Conservation (phyloP, 768 basidiomycete species). For the Hygrocybe coccinea region DNA sequence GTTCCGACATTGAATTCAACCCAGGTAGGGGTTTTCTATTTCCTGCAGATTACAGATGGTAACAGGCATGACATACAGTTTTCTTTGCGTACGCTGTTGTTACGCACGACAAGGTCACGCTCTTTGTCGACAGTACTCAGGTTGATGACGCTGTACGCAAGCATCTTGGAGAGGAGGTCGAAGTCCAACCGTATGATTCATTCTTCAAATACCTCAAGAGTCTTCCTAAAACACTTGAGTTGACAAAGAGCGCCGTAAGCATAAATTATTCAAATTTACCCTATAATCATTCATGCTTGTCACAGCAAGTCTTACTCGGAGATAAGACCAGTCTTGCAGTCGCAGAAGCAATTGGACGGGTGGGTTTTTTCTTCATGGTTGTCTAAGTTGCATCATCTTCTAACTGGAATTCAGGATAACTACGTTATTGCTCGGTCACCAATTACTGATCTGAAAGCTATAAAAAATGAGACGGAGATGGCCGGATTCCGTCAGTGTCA, state of each 20-base stretch:
- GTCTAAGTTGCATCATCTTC: conserved; percentile 1
- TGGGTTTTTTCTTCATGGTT: conserved; percentile 20
- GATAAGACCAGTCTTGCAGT: conserved; percentile 78
- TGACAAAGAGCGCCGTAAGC: conserved; percentile 32
- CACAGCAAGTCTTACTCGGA: conserved; percentile 71
- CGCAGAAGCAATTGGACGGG: conserved; percentile 72
- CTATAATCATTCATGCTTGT: background rate
- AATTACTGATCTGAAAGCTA: conserved; percentile 70
- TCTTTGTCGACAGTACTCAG: conserved; percentile 65
- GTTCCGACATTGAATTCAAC: conserved; percentile 88
- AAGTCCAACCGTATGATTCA: conserved; percentile 62
- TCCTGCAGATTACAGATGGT: background rate
- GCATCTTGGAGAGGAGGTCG: conserved; percentile 55
- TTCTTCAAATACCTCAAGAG: conserved; percentile 62
- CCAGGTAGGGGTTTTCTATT: conserved; percentile 33
- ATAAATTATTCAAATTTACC: background rate
- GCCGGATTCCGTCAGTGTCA: conserved; percentile 88
- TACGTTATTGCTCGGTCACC: conserved; percentile 64
- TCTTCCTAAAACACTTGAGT: conserved; percentile 35
- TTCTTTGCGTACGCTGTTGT: conserved; percentile 92
- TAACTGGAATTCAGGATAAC: conserved; percentile 41
- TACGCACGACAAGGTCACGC: conserved; percentile 47
- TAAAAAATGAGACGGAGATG: conserved; percentile 77
- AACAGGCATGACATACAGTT: conserved; percentile 39
- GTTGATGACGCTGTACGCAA: conserved; percentile 39